Evolutionary conservation across 495 filamentous ascomycete genomes (phyloP).

Genomic region (Penicillium steckii): DNA sequence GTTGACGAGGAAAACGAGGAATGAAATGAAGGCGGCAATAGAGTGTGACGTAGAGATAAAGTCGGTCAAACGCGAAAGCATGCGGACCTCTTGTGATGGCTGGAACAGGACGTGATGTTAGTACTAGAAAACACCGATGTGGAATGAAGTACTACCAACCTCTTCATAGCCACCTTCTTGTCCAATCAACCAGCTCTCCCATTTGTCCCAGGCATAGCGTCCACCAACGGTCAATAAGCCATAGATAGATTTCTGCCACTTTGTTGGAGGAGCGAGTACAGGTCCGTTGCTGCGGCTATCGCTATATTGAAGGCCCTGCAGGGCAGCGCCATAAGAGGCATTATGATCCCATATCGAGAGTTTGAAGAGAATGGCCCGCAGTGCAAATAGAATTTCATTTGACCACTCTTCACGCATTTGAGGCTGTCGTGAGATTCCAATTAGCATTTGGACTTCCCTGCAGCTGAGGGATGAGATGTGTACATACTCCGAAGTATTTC

Average conservation of each 20-base stretch:
- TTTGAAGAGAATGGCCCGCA: constrained; percentile 86
- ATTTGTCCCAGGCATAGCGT: constrained; percentile 83
- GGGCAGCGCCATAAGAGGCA: constrained; percentile 87
- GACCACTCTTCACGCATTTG: constrained; percentile 77
- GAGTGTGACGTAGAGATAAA: constrained; percentile 70
- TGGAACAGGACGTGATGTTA: constrained; percentile 25
- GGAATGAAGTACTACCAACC: constrained; percentile 25
- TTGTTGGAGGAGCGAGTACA: constrained; percentile 60
- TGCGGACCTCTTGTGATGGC: constrained; percentile 51
- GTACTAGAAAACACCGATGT: constrained; percentile 3
- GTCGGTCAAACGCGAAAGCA: constrained; percentile 67
- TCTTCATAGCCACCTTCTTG: constrained; percentile 70
- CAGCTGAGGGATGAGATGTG: not conserved
- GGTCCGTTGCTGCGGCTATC: constrained; percentile 71
- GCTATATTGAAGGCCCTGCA: constrained; percentile 87
- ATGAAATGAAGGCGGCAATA: constrained; percentile 76
- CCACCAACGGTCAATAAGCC: constrained; percentile 84
- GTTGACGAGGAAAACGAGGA: constrained; percentile 85
- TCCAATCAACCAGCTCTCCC: constrained; percentile 81
- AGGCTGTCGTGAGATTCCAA: constrained; percentile 30
- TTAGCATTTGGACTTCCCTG: not conserved
- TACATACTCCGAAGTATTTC: constrained; percentile 72
- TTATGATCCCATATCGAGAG: constrained; percentile 95
- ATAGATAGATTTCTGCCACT: constrained; percentile 80
- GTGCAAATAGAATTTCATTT: constrained; percentile 73